phyloP scores from a whole-genome alignment of 805 yeast genomes.

The Sungouiozyma ichnusensis region DNA sequence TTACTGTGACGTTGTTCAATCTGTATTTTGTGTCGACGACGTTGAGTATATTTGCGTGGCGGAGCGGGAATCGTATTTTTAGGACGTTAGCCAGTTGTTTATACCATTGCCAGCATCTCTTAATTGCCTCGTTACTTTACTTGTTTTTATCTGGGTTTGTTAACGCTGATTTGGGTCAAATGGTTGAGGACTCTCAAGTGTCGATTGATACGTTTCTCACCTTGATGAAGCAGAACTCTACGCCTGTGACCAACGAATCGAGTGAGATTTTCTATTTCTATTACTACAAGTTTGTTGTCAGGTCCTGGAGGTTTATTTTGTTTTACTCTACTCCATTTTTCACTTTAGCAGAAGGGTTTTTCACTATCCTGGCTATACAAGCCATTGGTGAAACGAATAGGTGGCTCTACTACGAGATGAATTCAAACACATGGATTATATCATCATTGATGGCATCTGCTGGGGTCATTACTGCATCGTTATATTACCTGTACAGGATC shows the following conservation, averaged over 20 bases:
- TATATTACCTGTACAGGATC: constrained; percentile 73
- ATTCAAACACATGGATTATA: constrained; percentile 72
- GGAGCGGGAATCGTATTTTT: constrained; percentile 11
- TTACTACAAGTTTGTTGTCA: constrained; percentile 33
- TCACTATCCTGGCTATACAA: constrained; percentile 84
- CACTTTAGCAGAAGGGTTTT: constrained; percentile 85
- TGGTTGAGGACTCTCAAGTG: constrained; percentile 15
- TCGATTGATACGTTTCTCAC: constrained; percentile 16
- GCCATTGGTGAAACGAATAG: constrained; percentile 75
- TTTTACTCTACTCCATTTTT: constrained; percentile 81
- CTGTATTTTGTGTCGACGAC: constrained; percentile 68
- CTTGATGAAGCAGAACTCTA: constrained; percentile 12
- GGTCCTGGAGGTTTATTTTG: constrained; percentile 62
- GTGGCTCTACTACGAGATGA: constrained; percentile 43
- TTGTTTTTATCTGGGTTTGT: constrained; percentile 50
- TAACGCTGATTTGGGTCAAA: constrained; percentile 20
- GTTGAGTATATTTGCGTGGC: constrained; percentile 42
- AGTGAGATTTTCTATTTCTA: constrained; percentile 24
- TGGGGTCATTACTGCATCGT: constrained; percentile 60
- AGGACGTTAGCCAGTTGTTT: constrained; percentile 31
- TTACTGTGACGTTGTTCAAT: constrained; percentile 59
- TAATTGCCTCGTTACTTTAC: constrained; percentile 73
- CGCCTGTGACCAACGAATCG: constrained; percentile 7
- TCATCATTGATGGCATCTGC: constrained; percentile 64
- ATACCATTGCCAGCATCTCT: constrained; percentile 72